Base-by-base conservation (phyloP, 2,329 filamentous ascomycete species). In the Fusarium neocosmosporiellum region DNA sequence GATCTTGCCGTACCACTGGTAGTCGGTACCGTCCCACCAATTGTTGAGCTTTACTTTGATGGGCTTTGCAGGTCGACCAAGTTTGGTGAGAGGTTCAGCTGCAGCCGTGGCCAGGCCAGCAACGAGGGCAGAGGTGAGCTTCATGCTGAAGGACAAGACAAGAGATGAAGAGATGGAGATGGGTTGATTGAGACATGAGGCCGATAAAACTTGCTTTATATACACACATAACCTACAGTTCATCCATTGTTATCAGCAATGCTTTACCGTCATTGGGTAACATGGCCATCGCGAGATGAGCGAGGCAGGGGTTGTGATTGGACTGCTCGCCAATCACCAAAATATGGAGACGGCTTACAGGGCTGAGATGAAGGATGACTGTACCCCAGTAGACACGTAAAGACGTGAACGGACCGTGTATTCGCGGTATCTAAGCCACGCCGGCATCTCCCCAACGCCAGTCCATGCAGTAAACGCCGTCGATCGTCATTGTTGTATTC, bases 1-100 rank as follows among this genome's bases (percentile, higher is more conserved):
- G 14, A 71, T 20, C 22, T 71, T 73, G n/a, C 69, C 69, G 24
- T 73, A 73, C 70, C 70, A 73, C 53, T 70, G 68, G 48, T 60
- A 71, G 39, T 71, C 68, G 31, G 66, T 66, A 24, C 59, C 22
- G 9, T 71, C 57, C 59, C 63, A 67, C 70, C 70, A 73, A 24
- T 71, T 73, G 55, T 48, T 61, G 41, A 73, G 37, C 14, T 68
- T 59, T 8, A 70, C 58, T 18, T 73, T 43, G 3, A 66, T 58
- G 4, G 68, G 36, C 14, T 43, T 59, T 8, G 16, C 20, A 57
- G 54, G 27, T 29, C 54, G 54, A 13, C 16, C 20, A n/a, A 57
- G 9, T 6, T 57, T 39, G 5, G 31, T 22, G 16, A 57, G 22
- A n/a, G 54, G 54, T 39, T 57, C 54, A 18, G 54, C 54, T 37